These are phyloP conservation scores for Alternaria viburni DNA, from an alignment of 2,329 filamentous ascomycete genomes.

Conservation along the genomic window DNA sequence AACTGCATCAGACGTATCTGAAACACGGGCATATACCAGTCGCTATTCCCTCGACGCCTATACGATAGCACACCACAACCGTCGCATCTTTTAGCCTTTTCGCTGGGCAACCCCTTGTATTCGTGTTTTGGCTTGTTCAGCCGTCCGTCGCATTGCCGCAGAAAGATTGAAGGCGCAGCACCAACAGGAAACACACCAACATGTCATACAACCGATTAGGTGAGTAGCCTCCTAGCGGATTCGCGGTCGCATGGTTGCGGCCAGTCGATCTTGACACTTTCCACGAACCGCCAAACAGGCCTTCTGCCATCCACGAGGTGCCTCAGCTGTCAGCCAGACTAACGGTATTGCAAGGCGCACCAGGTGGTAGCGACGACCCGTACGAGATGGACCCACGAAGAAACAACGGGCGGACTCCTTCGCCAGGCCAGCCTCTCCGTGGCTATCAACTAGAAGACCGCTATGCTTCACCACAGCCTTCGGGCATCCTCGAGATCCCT, in stretches of 20 bases:
- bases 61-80: slow-evolving; percentile 27
- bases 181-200: slow-evolving; percentile 10
- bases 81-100: slow-evolving; percentile 12
- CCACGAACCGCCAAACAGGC: neutral
- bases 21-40: slow-evolving; percentile 33
- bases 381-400: slow-evolving; percentile 61
- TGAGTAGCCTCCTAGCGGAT: slow-evolving; percentile 27
- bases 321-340: slow-evolving; percentile 5
- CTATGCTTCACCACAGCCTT: slow-evolving; percentile 62
- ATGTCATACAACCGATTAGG: slow-evolving; percentile 49
- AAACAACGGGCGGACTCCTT: slow-evolving; percentile 64
- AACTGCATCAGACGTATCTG: slow-evolving; percentile 28
- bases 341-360: slow-evolving; percentile 26
- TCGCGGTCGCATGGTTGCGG: neutral
- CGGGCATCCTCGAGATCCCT: slow-evolving; percentile 67
- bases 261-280: neutral
- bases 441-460: slow-evolving; percentile 85
- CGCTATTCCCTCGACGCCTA: slow-evolving; percentile 15
- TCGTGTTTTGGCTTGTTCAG: slow-evolving; percentile 24
- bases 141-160: slow-evolving; percentile 19
- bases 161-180: slow-evolving; percentile 30
- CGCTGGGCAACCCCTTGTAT: slow-evolving; percentile 16
- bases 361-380: slow-evolving; percentile 27
- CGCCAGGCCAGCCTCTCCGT: slow-evolving; percentile 75
- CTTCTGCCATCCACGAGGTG: slow-evolving; percentile 5